Conservation (phyloP, 2,329 filamentous ascomycete genomes). For the Talaromyces funiculosus region DNA sequence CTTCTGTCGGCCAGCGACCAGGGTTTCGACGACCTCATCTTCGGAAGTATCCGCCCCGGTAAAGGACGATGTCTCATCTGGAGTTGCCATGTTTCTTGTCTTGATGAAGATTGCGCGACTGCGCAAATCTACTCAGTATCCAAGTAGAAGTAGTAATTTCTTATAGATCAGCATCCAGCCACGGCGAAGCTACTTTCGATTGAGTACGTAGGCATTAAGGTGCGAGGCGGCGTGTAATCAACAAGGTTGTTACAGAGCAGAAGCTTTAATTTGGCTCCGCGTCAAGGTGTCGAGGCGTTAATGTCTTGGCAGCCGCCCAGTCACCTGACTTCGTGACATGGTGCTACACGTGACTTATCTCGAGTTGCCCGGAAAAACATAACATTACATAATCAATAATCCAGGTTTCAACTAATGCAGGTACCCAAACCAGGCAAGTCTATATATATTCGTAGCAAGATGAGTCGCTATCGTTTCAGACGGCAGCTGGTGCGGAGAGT, state of each 20-base stretch:
- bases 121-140: background rate
- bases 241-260: background rate
- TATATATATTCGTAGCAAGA: background rate
- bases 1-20: slow-evolving; percentile 53
- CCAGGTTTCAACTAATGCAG: background rate
- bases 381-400: background rate
- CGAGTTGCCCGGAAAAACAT: background rate
- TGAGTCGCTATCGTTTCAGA: background rate
- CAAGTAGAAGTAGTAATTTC: too few species aligned
- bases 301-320: background rate
- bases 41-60: slow-evolving; percentile 23
- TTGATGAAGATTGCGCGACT: background rate
- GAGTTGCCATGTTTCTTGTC: slow-evolving; percentile 14
- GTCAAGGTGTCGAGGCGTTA: background rate
- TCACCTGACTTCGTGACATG: background rate
- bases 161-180: background rate
- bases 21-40: slow-evolving; percentile 24
- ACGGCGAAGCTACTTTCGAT: background rate
- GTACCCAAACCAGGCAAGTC: background rate
- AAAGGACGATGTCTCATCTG: slow-evolving; percentile 24
- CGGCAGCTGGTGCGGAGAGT: background rate
- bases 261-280: background rate
- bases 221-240: background rate
- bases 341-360: background rate
- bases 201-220: background rate